phyloP scores from a whole-genome alignment of 2,329 filamentous ascomycete genomes.

The Apiospora pterosperma region DNA sequence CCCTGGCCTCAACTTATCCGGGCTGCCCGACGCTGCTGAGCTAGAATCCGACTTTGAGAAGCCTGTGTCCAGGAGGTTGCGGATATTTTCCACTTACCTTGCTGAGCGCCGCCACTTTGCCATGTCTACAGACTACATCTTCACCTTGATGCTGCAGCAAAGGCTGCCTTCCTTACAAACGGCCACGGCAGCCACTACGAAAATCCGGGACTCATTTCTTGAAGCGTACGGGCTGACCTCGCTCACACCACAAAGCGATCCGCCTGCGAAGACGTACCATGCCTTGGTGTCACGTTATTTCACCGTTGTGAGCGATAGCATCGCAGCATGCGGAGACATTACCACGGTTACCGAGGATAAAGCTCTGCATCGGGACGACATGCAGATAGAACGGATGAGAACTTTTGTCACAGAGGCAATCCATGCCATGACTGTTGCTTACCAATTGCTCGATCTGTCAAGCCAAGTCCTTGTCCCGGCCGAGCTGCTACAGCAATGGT shows the following conservation, averaged over 20 bases:
- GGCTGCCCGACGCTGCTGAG: slow-evolving; percentile 49
- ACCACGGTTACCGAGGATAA: slow-evolving; percentile 49
- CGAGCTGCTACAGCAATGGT: slow-evolving; percentile 66
- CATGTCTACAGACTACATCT: slow-evolving; percentile 57
- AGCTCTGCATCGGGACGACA: slow-evolving; percentile 19
- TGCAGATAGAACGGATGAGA: slow-evolving; percentile 23
- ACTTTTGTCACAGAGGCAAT: slow-evolving; percentile 59
- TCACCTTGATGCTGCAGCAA: slow-evolving; percentile 45
- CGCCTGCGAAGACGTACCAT: slow-evolving; percentile 35
- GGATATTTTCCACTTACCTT: slow-evolving; percentile 70
- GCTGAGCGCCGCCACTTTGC: slow-evolving; percentile 67
- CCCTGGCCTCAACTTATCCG: slow-evolving; percentile 45
- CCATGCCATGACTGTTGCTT: slow-evolving; percentile 70
- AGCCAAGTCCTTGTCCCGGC: slow-evolving; percentile 53
- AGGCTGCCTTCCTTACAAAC: slow-evolving; percentile 19
- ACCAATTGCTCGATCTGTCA: slow-evolving; percentile 63
- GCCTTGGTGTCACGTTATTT: slow-evolving; percentile 47
- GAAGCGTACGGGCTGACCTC: slow-evolving; percentile 28
- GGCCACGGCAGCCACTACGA: slow-evolving; percentile 22
- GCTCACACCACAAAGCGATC: slow-evolving; percentile 25
- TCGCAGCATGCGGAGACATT: slow-evolving; percentile 48
- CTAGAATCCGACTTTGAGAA: slow-evolving; percentile 60
- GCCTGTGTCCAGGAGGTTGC: slow-evolving; percentile 57
- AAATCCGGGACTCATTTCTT: slow-evolving; percentile 26
- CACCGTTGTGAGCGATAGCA: slow-evolving; percentile 41